A percentile compares a stretch with the other conserved stretches of the same genome.
These are phyloP conservation scores for Elsinoe perseae DNA, from an alignment of 2,329 filamentous ascomycete genomes.

Conservation along the genomic window DNA sequence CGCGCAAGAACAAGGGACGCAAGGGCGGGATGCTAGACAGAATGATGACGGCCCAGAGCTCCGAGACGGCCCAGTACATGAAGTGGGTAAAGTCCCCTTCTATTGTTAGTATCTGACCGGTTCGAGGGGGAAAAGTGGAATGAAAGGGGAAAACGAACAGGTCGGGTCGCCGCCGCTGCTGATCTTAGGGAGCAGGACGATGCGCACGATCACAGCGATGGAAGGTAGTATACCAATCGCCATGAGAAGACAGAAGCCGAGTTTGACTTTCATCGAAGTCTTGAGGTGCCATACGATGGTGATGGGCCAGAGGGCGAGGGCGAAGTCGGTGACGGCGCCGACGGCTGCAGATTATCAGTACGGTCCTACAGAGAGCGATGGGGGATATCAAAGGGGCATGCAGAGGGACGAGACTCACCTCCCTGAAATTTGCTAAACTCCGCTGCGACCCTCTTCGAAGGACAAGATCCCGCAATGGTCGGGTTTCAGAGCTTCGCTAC, in stretches of 20 bases:
- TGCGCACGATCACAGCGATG: neutral
- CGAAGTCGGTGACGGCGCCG: neutral
- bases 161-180: neutral
- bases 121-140: neutral
- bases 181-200: neutral
- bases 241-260: slow-evolving; percentile 10
- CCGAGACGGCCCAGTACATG: slow-evolving; percentile 10
- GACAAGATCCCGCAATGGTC: neutral
- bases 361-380: too few species aligned
- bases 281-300: neutral
- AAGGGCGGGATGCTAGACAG: slow-evolving; percentile 1
- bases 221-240: neutral
- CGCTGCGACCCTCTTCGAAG: neutral
- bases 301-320: neutral
- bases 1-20: slow-evolving; percentile 1
- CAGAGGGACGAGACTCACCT: neutral
- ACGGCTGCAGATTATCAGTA: neutral
- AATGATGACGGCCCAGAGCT: slow-evolving; percentile 8
- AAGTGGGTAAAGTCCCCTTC: slow-evolving; percentile 3
- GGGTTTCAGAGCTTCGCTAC: slow-evolving; percentile 1
- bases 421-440: slow-evolving; percentile 9
- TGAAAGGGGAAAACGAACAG: neutral
- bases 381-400: too few species aligned
- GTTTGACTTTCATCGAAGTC: neutral
- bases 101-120: neutral